phyloP scores from a whole-genome alignment of 192 early-diverging fungal species.

The Spizellomyces sp. region DNA sequence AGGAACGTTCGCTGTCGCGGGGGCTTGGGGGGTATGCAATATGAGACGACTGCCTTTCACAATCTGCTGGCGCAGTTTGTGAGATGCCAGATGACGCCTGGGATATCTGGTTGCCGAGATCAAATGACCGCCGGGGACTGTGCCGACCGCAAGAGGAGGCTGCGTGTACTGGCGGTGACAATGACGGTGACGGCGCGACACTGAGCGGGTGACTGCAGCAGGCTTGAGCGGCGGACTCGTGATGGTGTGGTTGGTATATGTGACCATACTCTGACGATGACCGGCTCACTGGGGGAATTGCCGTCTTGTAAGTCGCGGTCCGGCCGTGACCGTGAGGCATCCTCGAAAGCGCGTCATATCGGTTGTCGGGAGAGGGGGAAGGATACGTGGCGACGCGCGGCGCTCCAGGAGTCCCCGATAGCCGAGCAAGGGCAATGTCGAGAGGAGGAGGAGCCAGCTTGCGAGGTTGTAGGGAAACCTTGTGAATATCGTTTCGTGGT shows the following conservation, averaged over 20 bases:
- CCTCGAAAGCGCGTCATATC: too few species aligned
- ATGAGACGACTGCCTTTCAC: too few species aligned
- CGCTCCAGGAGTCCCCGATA: background rate
- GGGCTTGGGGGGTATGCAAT: too few species aligned
- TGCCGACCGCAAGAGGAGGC: background rate
- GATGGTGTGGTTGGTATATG: background rate
- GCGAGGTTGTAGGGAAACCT: background rate
- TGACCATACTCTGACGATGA: too few species aligned
- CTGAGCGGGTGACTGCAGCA: background rate
- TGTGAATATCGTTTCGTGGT: background rate
- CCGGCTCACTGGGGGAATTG: too few species aligned
- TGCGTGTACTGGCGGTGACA: background rate
- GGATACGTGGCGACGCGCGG: background rate
- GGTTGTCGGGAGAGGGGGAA: background rate
- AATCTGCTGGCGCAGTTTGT: background rate
- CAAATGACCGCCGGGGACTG: background rate
- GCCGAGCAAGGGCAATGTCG: background rate
- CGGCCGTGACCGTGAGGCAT: too few species aligned
- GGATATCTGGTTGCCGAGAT: background rate
- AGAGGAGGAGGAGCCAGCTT: background rate
- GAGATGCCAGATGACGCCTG: background rate
- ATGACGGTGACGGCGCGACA: background rate
- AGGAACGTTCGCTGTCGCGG: background rate
- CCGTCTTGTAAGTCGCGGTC: too few species aligned
- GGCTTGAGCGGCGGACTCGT: background rate